phyloP scores from a whole-genome alignment of 805 yeast species.

The Schwanniomyces pseudopolymorphus region DNA sequence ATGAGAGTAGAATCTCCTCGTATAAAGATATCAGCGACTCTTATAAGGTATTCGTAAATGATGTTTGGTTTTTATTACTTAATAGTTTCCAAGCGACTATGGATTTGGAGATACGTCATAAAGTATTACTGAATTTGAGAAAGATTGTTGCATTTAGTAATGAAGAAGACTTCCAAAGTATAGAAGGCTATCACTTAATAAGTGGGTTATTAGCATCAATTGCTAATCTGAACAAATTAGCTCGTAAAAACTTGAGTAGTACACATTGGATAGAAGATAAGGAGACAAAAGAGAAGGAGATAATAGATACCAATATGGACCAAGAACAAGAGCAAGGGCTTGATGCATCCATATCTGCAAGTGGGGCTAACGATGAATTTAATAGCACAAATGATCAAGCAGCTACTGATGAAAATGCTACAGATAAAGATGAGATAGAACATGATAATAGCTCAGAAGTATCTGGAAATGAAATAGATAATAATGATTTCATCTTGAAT shows the following conservation, averaged over 20 bases:
- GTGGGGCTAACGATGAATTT: background rate
- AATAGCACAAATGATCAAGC: background rate
- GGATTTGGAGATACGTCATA: conserved; percentile 61
- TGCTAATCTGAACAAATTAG: conserved; percentile 51
- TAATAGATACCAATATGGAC: conserved; percentile 3
- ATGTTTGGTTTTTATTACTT: conserved; percentile 52
- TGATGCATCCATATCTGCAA: background rate
- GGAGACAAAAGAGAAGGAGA: background rate
- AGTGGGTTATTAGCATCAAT: conserved; percentile 58
- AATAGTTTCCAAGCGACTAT: conserved; percentile 72
- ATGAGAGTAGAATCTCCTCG: conserved; percentile 30
- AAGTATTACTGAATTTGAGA: conserved; percentile 52
- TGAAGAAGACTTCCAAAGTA: conserved; percentile 24
- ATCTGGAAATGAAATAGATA: conserved; percentile 8
- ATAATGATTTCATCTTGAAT: conserved; percentile 8
- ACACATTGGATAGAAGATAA: background rate
- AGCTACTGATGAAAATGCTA: background rate
- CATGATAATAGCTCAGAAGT: conserved; percentile 9
- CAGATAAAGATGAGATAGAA: background rate
- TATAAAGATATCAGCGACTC: conserved; percentile 21
- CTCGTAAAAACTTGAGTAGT: conserved; percentile 12
- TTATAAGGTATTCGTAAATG: conserved; percentile 40
- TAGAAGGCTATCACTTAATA: conserved; percentile 35
- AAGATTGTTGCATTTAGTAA: conserved; percentile 48
- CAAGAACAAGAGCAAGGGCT: conserved; percentile 2